Conservation (phyloP, 208 protist genomes). For the Leishmania lainsoni region DNA sequence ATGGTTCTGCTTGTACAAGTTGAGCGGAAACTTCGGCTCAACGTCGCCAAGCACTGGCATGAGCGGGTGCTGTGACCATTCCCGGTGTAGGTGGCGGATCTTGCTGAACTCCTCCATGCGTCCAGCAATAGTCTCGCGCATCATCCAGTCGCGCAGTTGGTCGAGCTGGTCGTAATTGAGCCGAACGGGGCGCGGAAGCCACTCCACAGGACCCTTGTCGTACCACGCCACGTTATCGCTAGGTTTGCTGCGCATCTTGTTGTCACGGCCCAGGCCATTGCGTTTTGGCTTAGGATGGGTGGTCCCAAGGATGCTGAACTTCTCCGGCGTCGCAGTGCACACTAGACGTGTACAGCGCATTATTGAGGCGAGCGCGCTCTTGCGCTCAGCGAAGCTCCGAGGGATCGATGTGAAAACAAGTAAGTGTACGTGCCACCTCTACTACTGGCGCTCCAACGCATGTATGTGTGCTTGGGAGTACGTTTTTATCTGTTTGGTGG, state of each 20-base stretch:
- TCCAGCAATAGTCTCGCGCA: constrained; percentile 82
- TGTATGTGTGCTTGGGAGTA: constrained; percentile 5
- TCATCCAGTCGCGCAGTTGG: constrained; percentile 88
- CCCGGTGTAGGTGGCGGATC: constrained; percentile 80
- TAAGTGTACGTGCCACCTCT: not conserved
- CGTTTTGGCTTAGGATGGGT: constrained; percentile 69
- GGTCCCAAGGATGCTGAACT: constrained; percentile 75
- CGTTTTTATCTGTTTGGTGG: not conserved
- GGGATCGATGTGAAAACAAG: not conserved
- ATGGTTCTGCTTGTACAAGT: constrained; percentile 92
- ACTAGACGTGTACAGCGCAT: constrained; percentile 48
- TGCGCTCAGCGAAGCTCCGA: not conserved
- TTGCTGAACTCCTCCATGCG: constrained; percentile 69
- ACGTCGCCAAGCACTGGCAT: constrained; percentile 91
- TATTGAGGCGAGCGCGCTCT: not conserved
- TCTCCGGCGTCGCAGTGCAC: constrained; percentile 74
- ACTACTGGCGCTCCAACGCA: not conserved
- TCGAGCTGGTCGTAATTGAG: constrained; percentile 84
- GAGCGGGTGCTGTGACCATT: constrained; percentile 88
- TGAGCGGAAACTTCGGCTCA: constrained; percentile 89
- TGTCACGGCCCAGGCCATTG: constrained; percentile 70
- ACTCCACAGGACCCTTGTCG: constrained; percentile 90
- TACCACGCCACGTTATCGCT: constrained; percentile 91
- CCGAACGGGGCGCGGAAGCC: constrained; percentile 85
- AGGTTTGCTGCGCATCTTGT: constrained; percentile 90